phyloP scores from a whole-genome alignment of 768 basidiomycete species.

The Pholiota molesta region DNA sequence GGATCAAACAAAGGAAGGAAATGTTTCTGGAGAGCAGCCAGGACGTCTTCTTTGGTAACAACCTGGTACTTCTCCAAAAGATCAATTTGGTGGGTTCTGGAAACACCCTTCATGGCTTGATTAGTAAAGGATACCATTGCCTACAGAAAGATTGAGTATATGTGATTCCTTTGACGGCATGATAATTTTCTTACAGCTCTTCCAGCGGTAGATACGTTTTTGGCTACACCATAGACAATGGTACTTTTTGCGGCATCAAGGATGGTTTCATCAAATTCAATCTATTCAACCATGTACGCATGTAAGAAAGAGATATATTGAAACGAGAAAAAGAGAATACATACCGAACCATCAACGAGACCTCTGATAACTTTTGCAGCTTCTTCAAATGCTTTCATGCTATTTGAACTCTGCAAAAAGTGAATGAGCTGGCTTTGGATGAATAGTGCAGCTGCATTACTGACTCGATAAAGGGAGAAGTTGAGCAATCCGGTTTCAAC shows the following conservation, averaged over 20 bases:
- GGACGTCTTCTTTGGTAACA: constrained; percentile 80
- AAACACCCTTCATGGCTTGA: constrained; percentile 86
- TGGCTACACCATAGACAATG: constrained; percentile 83
- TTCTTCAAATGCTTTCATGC: constrained; percentile 78
- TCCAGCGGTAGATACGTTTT: constrained; percentile 81
- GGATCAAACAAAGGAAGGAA: constrained; percentile 87
- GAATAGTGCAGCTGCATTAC: constrained; percentile 23
- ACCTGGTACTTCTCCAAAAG: constrained; percentile 79
- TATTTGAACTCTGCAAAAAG: constrained; percentile 69
- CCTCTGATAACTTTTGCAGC: constrained; percentile 77
- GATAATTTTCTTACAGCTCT: constrained; percentile 66
- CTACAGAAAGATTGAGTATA: constrained; percentile 36
- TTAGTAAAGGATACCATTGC: constrained; percentile 85
- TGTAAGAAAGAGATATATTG: neutral
- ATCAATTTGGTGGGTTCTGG: constrained; percentile 72
- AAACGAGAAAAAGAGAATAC: constrained; percentile 20
- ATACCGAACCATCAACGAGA: constrained; percentile 81
- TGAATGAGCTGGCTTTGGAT: neutral
- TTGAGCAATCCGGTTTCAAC: constrained; percentile 76
- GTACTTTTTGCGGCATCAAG: constrained; percentile 92
- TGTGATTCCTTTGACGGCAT: neutral
- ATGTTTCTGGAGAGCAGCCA: constrained; percentile 67
- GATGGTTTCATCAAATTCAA: constrained; percentile 76
- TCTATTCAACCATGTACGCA: constrained; percentile 44
- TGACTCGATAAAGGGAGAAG: constrained; percentile 80